Evolutionary conservation across 176 grass and related monocot species (phyloP).

Genomic region (Aegilops umbellulata): DNA sequence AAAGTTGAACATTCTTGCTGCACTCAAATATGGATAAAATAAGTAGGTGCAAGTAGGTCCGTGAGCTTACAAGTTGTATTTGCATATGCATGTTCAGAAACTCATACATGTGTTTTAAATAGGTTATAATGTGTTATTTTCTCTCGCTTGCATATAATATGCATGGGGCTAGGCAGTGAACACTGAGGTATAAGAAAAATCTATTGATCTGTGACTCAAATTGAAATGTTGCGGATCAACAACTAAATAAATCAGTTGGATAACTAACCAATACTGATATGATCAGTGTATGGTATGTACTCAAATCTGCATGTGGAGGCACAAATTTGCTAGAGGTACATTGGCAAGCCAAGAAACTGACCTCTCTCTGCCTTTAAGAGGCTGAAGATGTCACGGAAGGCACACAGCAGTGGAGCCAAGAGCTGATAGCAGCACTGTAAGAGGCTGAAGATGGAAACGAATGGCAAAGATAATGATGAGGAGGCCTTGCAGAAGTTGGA

Average conservation of each 20-base stretch:
- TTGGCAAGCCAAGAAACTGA: not conserved
- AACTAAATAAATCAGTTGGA: not conserved
- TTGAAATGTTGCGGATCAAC: not conserved
- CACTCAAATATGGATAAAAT: not conserved
- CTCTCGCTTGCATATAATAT: not conserved
- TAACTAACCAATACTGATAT: not conserved
- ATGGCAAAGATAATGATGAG: not conserved
- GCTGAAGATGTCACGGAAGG: not conserved
- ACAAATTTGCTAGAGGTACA: not conserved
- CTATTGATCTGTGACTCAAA: not conserved
- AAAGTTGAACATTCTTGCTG: not conserved
- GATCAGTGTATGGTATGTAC: not conserved
- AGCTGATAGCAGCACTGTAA: not conserved
- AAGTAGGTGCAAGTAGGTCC: not conserved
- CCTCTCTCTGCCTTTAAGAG: not conserved
- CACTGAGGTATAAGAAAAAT: not conserved
- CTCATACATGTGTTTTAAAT: not conserved
- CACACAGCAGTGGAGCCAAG: not conserved
- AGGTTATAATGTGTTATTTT: not conserved
- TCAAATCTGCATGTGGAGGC: not conserved
- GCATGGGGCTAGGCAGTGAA: not conserved
- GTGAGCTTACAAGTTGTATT: not conserved
- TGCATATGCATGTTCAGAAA: not conserved
- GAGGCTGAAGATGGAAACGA: not conserved
- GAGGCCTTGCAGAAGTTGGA: not conserved